Evolutionary conservation across 2,329 filamentous ascomycete genomes (phyloP).

Genomic region (Chaetomiaceae sp.): DNA sequence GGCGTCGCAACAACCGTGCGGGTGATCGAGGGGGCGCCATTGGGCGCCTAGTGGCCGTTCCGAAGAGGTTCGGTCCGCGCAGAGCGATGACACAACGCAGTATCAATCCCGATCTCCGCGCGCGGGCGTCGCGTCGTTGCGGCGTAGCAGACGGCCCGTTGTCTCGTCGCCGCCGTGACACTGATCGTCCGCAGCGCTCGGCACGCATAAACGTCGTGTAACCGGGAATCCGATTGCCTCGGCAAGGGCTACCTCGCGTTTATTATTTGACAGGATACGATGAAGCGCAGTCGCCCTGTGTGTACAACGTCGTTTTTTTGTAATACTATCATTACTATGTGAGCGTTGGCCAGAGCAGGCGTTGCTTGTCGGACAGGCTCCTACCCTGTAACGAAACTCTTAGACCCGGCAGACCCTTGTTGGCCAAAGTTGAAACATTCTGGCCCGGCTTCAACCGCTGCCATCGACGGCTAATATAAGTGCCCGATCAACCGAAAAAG

Average conservation of each 20-base stretch:
- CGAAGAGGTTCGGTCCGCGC: constrained; percentile 11
- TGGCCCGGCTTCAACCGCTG: neutral
- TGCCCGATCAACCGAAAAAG: neutral
- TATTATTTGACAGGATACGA: constrained; percentile 24
- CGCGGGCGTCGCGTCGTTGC: constrained; percentile 5
- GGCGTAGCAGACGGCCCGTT: neutral
- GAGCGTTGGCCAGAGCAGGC: too few species aligned
- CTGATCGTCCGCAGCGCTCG: constrained; percentile 1
- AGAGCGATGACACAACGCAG: neutral
- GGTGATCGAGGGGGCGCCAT: neutral
- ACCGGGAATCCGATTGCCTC: constrained; percentile 2
- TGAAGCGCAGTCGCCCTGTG: neutral
- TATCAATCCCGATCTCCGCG: constrained; percentile 14
- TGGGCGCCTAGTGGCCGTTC: constrained; percentile 1
- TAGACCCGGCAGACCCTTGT: too few species aligned
- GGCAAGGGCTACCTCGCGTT: constrained; percentile 4
- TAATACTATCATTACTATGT: too few species aligned
- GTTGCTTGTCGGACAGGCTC: too few species aligned
- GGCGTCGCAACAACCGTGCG: neutral
- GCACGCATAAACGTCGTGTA: constrained; percentile 15
- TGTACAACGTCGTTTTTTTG: constrained; percentile 6
- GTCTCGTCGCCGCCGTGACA: neutral
- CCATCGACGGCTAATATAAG: neutral
- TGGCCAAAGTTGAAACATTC: neutral
- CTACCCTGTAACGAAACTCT: too few species aligned